Evolutionary conservation across 2,329 filamentous ascomycete genomes (phyloP).

Genomic region (Orbilia javanica): DNA sequence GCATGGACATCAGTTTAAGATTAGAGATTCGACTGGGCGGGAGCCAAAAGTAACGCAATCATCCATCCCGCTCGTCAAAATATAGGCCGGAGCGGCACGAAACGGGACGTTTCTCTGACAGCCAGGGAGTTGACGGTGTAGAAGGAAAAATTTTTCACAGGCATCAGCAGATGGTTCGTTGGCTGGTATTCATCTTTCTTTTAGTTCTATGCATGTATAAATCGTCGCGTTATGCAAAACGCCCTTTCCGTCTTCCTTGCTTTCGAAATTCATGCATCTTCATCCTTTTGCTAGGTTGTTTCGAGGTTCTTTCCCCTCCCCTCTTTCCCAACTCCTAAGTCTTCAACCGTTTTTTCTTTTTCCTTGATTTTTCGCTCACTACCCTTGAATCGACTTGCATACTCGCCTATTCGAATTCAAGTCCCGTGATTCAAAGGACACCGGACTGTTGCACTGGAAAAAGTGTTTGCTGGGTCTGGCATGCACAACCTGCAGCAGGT

Average conservation of each 20-base stretch:
- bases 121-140: conserved; percentile 6
- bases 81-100: conserved; percentile 53
- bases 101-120: conserved; percentile 57
- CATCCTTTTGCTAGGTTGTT: conserved; percentile 30
- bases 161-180: conserved; percentile 32
- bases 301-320: conserved; percentile 19
- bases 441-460: conserved; percentile 45
- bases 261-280: conserved; percentile 52
- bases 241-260: conserved; percentile 56
- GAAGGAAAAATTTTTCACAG: conserved; percentile 33
- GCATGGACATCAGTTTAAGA: conserved; percentile 53
- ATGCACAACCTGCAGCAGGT: conserved; percentile 43
- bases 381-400: conserved; percentile 34
- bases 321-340: not conserved
- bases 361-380: conserved; percentile 51
- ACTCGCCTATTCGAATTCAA: conserved; percentile 47
- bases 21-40: conserved; percentile 44
- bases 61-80: conserved; percentile 53
- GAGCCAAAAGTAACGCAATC: conserved; percentile 58
- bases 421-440: conserved; percentile 37
- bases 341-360: conserved; percentile 37
- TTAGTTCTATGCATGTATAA: conserved; percentile 49
- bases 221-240: conserved; percentile 48
- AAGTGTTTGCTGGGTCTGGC: conserved; percentile 53
- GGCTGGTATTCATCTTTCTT: conserved; percentile 24